These are phyloP conservation scores for Komagataella populi DNA, from an alignment of 805 yeast genomes.

Conservation along the genomic window DNA sequence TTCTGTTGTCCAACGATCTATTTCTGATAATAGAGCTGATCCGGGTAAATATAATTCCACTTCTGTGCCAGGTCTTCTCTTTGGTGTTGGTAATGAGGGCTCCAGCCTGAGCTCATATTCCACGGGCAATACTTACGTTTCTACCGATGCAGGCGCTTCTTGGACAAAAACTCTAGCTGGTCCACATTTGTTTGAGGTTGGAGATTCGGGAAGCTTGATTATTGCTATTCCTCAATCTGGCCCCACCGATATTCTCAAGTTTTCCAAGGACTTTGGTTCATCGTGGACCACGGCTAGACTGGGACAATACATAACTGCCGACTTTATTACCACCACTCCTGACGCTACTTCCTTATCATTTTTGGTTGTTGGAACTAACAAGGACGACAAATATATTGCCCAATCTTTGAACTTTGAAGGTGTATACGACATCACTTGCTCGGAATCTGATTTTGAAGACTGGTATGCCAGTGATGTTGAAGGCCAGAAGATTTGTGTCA, in stretches of 20 bases:
- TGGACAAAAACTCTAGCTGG: conserved; percentile 49
- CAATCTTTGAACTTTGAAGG: conserved; percentile 35
- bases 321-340: conserved; percentile 35
- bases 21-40: conserved; percentile 5
- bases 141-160: conserved; percentile 54
- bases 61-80: conserved; percentile 28
- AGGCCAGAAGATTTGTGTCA: conserved; percentile 28
- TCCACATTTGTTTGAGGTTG: conserved; percentile 40
- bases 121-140: conserved; percentile 35
- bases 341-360: conserved; percentile 57
- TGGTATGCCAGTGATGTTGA: conserved; percentile 26
- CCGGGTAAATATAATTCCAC: conserved; percentile 21
- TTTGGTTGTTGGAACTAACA: conserved; percentile 26
- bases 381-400: conserved; percentile 20
- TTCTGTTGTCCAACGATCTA: conserved; percentile 17
- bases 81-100: conserved; percentile 29
- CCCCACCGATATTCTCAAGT: conserved; percentile 23
- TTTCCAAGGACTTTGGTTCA: conserved; percentile 53
- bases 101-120: conserved; percentile 10
- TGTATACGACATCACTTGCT: conserved; percentile 11
- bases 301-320: conserved; percentile 25
- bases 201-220: conserved; percentile 61
- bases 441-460: conserved; percentile 39
- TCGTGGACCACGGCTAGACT: conserved; percentile 38
- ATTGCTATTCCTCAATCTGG: conserved; percentile 35